Evolutionary conservation across 176 grass and related monocot species (phyloP).

Genomic region (Sorghum bicolor): DNA sequence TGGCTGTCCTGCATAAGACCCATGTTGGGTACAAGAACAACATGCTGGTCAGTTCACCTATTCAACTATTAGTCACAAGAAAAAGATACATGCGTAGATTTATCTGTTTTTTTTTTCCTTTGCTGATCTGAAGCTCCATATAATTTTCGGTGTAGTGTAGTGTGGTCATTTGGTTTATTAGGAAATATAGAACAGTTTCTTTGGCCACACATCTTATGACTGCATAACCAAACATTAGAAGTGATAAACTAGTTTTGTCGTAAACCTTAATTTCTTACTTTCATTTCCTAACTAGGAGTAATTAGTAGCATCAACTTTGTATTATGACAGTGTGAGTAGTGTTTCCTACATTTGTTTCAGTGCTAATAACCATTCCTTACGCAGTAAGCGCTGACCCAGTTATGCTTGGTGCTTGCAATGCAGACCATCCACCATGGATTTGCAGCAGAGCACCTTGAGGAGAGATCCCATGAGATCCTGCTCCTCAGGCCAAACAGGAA

Average conservation of each 20-base stretch:
- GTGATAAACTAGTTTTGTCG: not conserved
- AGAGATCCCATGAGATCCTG: conserved; percentile 10
- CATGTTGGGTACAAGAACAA: conserved; percentile 11
- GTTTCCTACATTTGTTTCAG: not conserved
- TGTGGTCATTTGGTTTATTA: not conserved
- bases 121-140: not conserved
- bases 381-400: not conserved
- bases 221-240: not conserved
- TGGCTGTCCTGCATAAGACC: conserved; percentile 18
- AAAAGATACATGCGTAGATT: too few species aligned
- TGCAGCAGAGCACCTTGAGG: conserved; percentile 31
- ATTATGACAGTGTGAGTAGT: not conserved
- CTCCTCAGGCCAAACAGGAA: conserved; percentile 23
- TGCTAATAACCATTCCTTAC: not conserved
- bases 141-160: not conserved
- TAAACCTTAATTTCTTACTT: too few species aligned
- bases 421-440: conserved; percentile 37
- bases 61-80: not conserved
- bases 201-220: not conserved
- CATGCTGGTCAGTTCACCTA: conserved; percentile 34
- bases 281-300: not conserved
- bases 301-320: not conserved
- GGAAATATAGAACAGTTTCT: not conserved
- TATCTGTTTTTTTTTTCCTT: too few species aligned
- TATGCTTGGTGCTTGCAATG: not conserved